phyloP scores from a whole-genome alignment of 2,329 filamentous ascomycete genomes.

The Pseudogymnoascus sp. region DNA sequence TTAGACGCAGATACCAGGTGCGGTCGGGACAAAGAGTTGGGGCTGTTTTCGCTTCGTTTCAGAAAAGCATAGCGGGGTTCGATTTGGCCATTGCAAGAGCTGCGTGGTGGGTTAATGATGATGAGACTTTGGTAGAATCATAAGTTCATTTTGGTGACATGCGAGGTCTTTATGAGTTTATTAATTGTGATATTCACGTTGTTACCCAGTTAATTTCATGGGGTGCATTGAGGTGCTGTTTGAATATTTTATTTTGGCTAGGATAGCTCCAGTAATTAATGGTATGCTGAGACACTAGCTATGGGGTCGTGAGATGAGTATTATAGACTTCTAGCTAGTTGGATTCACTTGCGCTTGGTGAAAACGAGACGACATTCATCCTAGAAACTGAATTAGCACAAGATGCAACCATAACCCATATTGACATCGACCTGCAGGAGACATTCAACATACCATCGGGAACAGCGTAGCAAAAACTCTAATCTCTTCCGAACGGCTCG shows the following conservation, averaged over 20 bases:
- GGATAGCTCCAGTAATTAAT: background rate
- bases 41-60: slow-evolving; percentile 3
- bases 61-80: slow-evolving; percentile 3
- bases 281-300: background rate
- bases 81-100: slow-evolving; percentile 7
- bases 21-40: background rate
- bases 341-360: background rate
- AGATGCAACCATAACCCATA: background rate
- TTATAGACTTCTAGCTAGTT: background rate
- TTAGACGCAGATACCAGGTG: background rate
- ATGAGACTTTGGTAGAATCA: background rate
- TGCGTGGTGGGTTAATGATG: background rate
- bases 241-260: background rate
- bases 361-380: background rate
- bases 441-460: background rate
- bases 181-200: background rate
- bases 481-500: slow-evolving; percentile 42
- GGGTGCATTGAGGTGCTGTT: background rate
- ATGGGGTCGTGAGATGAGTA: background rate
- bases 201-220: background rate
- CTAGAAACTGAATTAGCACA: background rate
- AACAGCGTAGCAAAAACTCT: slow-evolving; percentile 9
- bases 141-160: background rate
- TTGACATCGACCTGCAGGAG: background rate
- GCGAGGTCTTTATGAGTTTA: background rate